Evolutionary conservation across 805 yeast genomes (phyloP), one percentile per base, ranked within the genome.

Genomic region (Metschnikowia aberdeeniae): DNA sequence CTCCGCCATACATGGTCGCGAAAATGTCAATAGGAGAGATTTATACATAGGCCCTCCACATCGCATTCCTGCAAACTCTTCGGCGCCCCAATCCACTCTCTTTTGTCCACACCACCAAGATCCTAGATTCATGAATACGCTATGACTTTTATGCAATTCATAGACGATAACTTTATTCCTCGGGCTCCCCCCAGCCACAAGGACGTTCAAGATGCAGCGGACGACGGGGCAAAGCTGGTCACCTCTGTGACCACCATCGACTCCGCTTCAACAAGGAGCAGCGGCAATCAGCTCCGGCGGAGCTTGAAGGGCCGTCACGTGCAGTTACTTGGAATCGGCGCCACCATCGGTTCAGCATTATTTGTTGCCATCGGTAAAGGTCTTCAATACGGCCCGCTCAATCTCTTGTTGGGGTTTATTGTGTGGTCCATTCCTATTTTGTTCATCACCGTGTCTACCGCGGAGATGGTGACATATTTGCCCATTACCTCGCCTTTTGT

Each of bases 401-500:
- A 78, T 36, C 66, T 86, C 37, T 63, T 87, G n/a, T 58, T 86
- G 4, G 82, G 82, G 0, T 86, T 84, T 58, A 60, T 78, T 1
- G 45, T 82, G 12, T 85, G 92, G 87, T 82, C 86, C 51, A 58
- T 84, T 27, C 84, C 90, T 1, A 79, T 86, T 34, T 68, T 84
- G 38, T 69, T 78, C 47, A 77, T 85, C 38, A 84, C 93, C 4
- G 74, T 82, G 12, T 73, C 84, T 7, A 81, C 85, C 4, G 95
- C 92, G 2, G 96, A 87, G 58, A 76, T 85, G 78, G 87, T 86
- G 31, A 81, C 86, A 26, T 86, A 82, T 55, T 68, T 83, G 35
- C 95, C 96, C 2, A 73, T 86, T 3, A 72, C 81, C 29, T 86
- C 95, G 1, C 93, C 95, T 0, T 87, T 87, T 56, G 77, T 86